Base-by-base conservation (phyloP, 345 rosid species). In the Gossypium longicalyx region DNA sequence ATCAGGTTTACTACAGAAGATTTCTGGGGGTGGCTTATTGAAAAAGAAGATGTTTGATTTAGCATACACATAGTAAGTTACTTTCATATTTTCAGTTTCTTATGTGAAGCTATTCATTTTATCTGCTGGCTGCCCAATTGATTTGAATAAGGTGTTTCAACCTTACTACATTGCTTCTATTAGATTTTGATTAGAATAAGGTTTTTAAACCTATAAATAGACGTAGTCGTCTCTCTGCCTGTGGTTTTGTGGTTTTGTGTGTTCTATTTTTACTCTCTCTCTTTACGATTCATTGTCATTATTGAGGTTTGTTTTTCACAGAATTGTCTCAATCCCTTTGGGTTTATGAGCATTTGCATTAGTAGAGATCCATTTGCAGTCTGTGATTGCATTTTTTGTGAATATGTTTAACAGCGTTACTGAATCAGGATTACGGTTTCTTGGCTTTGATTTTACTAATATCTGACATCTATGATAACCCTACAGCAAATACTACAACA, bases 1-100 rank as follows among this genome's bases (percentile, higher is more conserved):
- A 77, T 78, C 85, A 95, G 98, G 99, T 80, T 85, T 95, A 78
- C 87, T 81, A 51, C 97, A 91, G 86, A 95, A 91, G 88, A 85
- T 95, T 71, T 80, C 90, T 71, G 82, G 83, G 3, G 97, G 98
- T 41, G 87, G 97, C 71, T 74, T 84, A 60, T 23, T 91, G 66
- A 91, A 83, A 74, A 82, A 82, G 83, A 87, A 79, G 20, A 41
- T 95, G 59, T 95, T 95, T 79, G 80, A 89, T 81, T 7, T 87
- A 67, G 98, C 99, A 61, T 95, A 87, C 80, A 76, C 89, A 62
- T 80, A 72, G 99, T 95, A 85, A 88, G 97, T 87, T 65, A 53
- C 13, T 70, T 65, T 71, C 66, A 23, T 67, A 67, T 23, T 43
- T n/a, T 22, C 43, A 23, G 43, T 68, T 61, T 56, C 76, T 67